These are phyloP conservation scores for Musa balbisiana DNA, from an alignment of 202 grass and related monocot genomes.

Conservation along the genomic window DNA sequence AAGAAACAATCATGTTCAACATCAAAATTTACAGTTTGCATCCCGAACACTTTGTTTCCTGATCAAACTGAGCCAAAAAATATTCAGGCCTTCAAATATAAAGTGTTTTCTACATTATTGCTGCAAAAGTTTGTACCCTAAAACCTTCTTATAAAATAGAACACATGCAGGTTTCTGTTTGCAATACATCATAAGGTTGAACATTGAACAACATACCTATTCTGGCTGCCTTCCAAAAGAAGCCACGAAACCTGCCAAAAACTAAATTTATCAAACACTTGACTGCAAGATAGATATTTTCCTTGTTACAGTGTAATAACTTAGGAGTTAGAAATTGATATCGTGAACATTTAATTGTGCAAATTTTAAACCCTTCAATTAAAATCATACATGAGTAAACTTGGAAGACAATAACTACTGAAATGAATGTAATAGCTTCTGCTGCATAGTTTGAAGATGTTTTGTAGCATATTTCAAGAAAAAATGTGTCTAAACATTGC, in stretches of 20 bases:
- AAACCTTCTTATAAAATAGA: not conserved
- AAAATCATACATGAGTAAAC: not conserved
- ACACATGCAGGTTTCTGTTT: not conserved
- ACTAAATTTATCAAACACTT: not conserved
- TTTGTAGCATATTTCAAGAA: not conserved
- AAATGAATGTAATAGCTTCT: not conserved
- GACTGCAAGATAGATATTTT: not conserved
- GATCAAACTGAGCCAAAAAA: too few relatives aligned
- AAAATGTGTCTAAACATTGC: not conserved
- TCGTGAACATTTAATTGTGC: not conserved
- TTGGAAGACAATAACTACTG: not conserved
- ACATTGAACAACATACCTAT: conserved; percentile 21
- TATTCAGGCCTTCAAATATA: too few relatives aligned
- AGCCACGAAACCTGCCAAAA: conserved; percentile 19
- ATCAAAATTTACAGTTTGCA: too few relatives aligned
- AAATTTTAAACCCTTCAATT: not conserved
- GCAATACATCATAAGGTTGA: not conserved
- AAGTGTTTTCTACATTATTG: too few relatives aligned
- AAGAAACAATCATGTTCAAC: too few relatives aligned
- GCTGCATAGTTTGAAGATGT: not conserved
- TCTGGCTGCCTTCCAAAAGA: conserved; percentile 27
- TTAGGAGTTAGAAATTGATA: not conserved
- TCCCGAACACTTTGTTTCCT: too few relatives aligned
- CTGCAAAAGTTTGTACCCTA: too few relatives aligned
- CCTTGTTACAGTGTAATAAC: not conserved